Evolutionary conservation across 2,329 filamentous ascomycete species (phyloP).

Genomic region (Aspergillus neoniger): DNA sequence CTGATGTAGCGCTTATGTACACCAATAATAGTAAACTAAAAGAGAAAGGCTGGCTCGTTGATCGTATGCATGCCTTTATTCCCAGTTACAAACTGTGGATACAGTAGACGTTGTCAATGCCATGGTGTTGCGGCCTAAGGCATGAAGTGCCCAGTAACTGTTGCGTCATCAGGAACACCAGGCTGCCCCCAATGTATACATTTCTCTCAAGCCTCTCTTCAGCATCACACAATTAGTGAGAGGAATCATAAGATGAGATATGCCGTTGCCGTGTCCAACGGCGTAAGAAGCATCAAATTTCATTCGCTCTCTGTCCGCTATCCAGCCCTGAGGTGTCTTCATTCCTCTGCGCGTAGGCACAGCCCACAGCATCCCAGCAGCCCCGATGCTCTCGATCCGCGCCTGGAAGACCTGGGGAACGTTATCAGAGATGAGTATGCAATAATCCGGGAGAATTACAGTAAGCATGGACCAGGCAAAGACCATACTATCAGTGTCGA

Average conservation of each 20-base stretch:
- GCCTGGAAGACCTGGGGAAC: conserved; percentile 54
- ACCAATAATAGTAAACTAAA: too few species aligned
- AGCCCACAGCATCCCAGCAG: conserved; percentile 11
- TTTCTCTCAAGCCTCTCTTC: neutral
- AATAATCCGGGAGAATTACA: conserved; percentile 58
- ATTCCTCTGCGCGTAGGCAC: conserved; percentile 17
- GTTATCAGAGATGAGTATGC: conserved; percentile 65
- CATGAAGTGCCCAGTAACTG: neutral
- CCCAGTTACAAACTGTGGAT: neutral
- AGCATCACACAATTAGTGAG: neutral
- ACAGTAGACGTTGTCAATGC: neutral
- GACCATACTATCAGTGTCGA: neutral
- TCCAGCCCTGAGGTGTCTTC: conserved; percentile 19
- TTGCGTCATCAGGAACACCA: conserved; percentile 11
- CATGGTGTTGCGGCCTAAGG: conserved; percentile 9
- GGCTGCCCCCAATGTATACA: neutral
- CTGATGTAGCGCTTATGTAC: too few species aligned
- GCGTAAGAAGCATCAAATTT: conserved; percentile 1
- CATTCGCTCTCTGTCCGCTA: neutral
- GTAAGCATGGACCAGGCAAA: conserved; percentile 34
- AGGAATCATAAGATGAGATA: conserved; percentile 23
- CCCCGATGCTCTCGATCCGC: conserved; percentile 46
- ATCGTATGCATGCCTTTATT: neutral
- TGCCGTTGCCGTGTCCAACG: conserved; percentile 13
- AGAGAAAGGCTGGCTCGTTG: too few species aligned